Evolutionary conservation across 2,329 filamentous ascomycete genomes (phyloP).

Genomic region (Chrysosporium keratinophilum): DNA sequence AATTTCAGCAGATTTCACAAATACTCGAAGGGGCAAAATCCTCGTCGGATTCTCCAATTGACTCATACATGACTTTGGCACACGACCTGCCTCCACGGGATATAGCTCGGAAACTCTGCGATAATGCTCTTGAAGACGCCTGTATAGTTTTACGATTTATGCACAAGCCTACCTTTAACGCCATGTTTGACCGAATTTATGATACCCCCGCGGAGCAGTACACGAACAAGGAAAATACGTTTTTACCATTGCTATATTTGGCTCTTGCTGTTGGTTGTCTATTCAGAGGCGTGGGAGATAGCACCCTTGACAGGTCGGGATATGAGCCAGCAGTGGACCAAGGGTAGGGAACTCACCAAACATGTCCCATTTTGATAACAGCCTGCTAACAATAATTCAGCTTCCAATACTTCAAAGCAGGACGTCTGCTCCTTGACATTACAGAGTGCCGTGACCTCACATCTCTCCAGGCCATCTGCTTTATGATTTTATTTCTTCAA

Average conservation of each 20-base stretch:
- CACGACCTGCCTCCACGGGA: constrained; percentile 59
- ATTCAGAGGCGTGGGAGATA: constrained; percentile 51
- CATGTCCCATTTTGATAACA: not conserved
- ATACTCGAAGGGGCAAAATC: constrained; percentile 62
- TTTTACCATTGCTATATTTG: constrained; percentile 60
- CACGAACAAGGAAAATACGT: constrained; percentile 54
- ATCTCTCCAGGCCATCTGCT: constrained; percentile 64
- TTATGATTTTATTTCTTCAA: constrained; percentile 73
- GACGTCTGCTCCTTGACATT: constrained; percentile 53
- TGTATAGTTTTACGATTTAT: constrained; percentile 59
- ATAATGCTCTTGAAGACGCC: constrained; percentile 52
- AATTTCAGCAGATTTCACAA: constrained; percentile 43
- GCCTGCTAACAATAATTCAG: constrained; percentile 34
- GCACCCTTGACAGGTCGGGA: constrained; percentile 39
- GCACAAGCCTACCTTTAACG: constrained; percentile 71
- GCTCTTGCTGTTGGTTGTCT: constrained; percentile 63
- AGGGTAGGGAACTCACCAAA: constrained; percentile 36
- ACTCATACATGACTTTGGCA: constrained; percentile 43
- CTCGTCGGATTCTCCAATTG: constrained; percentile 53
- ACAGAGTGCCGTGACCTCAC: constrained; percentile 60
- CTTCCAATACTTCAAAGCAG: constrained; percentile 62
- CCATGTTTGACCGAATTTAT: constrained; percentile 67
- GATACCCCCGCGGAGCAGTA: constrained; percentile 54
- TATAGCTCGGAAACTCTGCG: constrained; percentile 47
- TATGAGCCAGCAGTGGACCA: constrained; percentile 44